Base-by-base conservation (phyloP, 495 filamentous ascomycete genomes). In the Immersiella caudata region DNA sequence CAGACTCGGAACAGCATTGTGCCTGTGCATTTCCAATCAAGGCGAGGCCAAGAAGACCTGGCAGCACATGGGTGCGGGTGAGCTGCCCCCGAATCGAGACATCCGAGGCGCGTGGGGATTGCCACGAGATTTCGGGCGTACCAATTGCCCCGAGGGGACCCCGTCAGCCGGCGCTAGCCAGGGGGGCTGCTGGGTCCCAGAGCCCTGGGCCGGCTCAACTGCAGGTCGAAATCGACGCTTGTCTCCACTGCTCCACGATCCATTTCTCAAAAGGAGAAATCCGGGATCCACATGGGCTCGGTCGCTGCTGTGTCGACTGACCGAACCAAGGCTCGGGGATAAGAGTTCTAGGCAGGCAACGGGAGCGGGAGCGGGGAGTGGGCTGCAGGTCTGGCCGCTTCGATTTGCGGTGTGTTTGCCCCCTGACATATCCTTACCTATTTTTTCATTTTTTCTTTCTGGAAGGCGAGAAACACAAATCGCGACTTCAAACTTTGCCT, bases 71-170 rank as follows among this genome's bases (percentile, higher is more conserved):
- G 40, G 40, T 12, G 40, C 40, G 40, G 40, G 40, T 14, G 11
- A 46, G 40, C 2, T 12, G 11, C 16, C 29, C 40, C 61, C 40
- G 61, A n/a, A 63, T 63, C 49, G 14, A 46, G 61, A 24, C 61
- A 63, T 52, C 61, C 61, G 61, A 63, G 18, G 24, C 24, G 57
- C 57, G 26, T 26, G 57, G 2, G 9, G 11, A 46, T 46, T 46
- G 40, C 29, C 29, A 33, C 29, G 29, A 33, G 29, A 4, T 33
- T 33, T 33, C 29, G 29, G 29, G 29, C 29, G 8, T 33, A 33
- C 8, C 8, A 46, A 46, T 46, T 46, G 16, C 40, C 40, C 40
- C 40, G 40, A 46, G 40, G 2, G 2, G 14, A 12, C 9, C 33
- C 33, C 33, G 12, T 12, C 33, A 36, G 12, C n/a, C n/a, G n/a